Base-by-base conservation (phyloP, 2,329 filamentous ascomycete species). In the Stylonectria norvegica region DNA sequence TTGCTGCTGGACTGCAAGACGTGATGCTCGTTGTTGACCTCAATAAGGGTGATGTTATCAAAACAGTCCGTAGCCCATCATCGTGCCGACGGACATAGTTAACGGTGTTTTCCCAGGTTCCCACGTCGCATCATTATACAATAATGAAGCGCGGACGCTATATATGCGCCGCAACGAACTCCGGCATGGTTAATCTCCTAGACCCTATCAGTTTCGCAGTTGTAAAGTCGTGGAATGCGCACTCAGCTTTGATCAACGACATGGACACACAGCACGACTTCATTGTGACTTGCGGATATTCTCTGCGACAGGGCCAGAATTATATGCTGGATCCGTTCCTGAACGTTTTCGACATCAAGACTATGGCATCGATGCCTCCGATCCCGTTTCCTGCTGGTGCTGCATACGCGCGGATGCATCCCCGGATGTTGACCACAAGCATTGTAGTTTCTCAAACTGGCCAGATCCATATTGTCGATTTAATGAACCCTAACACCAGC, bases 231-330 rank as follows among this genome's bases (percentile, higher is more conserved):
- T 98, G 93, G 86, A 88, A 88, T 60, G 89, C 91, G 1, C 93
- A 98, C 60, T 84, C 85, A 2, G 86, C 88, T 7, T 79, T 83
- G 36, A 87, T 98, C 61, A 95, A 89, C 63, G 91, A 97, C 62
- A 96, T 98, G 87, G 93, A 98, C 68, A 89, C 90, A 7, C 87
- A 93, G 59, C 88, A 93, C 58, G 91, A 97, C 62, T 93, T 93
- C 52, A 81, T 98, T 38, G 86, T 97, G 16, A 97, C 93, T 4
- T 98, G 93, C 63, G 93, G 93, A 23, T 95, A 88, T 66, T 95
- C 91, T 1, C 77, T 89, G 17, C 81, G 91, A 51, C 89, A 90
- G 57, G 66, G 69, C 2, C 69, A 72, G 41, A 81, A 81, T 28
- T 86, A 86, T 48, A 89, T 94, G 70, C 79, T 94, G 22, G 93